Base-by-base conservation (phyloP, 1,139 yeast genomes). In the Lizanozyma gosingica region DNA sequence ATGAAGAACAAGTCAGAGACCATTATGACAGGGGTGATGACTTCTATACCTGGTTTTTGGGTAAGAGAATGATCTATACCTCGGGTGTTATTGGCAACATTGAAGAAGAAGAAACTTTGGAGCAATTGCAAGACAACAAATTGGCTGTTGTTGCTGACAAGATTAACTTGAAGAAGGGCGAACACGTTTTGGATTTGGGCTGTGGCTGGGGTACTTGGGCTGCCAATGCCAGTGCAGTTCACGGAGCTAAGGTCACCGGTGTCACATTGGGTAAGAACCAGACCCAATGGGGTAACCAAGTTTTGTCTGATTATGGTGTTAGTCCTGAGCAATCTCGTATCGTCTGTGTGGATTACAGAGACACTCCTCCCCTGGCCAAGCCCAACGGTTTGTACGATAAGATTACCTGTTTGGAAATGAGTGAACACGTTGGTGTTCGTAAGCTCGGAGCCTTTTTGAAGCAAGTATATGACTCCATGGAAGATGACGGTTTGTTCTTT, bases 191-290 rank as follows among this genome's bases (percentile, higher is more conserved):
- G 49, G 97, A 87, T 59, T 69, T 87, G 47, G 96, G 96, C 45
- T 87, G 96, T 66, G 96, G 97, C 50, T 87, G 97, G 97, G 97
- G 97, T 59, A 84, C 96, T 43, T 74, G 90, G 61, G 87, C 95
- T 39, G 73, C 94, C 35, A 86, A 69, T 61, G 90, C 94, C 34
- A 84, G 95, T 3, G 74, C 82, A 48, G 82, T 83, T 60, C 80
- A 81, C 53, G 94, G 92, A 42, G 95, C 96, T 39, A 65, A 75
- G 41, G 95, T 85, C 43, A 87, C 96, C 42, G 96, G 96, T 65
- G 70, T 88, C 52, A 87, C 96, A 36, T 73, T 87, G 47, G 96
- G 96, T 57, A 80, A 73, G 58, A 87, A 88, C 69, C 96, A 87
- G 69, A 87, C 96, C 52, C 76, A 80, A 53, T 87, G 92, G 87